These are phyloP conservation scores for Salix dunnii DNA, from an alignment of 345 rosid species.

Conservation along the genomic window DNA sequence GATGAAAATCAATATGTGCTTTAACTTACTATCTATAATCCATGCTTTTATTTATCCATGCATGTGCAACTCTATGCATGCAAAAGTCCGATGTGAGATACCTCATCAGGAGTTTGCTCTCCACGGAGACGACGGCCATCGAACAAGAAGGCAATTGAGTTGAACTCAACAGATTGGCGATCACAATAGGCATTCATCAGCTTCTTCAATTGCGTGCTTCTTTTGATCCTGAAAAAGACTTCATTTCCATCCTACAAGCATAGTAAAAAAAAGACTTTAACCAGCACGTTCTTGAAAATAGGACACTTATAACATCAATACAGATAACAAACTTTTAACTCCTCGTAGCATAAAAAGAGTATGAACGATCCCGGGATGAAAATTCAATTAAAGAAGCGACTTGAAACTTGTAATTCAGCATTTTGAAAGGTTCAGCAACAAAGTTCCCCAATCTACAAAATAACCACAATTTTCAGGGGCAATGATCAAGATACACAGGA, in stretches of 20 bases:
- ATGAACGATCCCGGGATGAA: not conserved
- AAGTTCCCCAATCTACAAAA: not conserved
- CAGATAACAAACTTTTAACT: not conserved
- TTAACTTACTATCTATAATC: not conserved
- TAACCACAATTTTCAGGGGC: not conserved
- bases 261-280: not conserved
- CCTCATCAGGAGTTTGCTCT: constrained; percentile 90
- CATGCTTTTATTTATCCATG: not conserved
- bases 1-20: not conserved
- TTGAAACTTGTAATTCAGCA: not conserved
- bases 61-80: not conserved
- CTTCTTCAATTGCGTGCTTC: constrained; percentile 82
- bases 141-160: constrained; percentile 76
- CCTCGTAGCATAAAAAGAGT: not conserved
- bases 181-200: constrained; percentile 91
- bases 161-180: constrained; percentile 68
- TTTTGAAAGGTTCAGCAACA: not conserved
- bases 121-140: constrained; percentile 84
- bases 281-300: not conserved
- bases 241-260: constrained; percentile 71
- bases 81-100: constrained; percentile 3
- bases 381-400: not conserved
- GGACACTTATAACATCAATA: not conserved
- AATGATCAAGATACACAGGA: not conserved
- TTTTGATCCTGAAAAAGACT: constrained; percentile 80